These are phyloP conservation scores for Lentinula sp. DNA, from an alignment of 768 basidiomycete genomes.

Conservation along the genomic window DNA sequence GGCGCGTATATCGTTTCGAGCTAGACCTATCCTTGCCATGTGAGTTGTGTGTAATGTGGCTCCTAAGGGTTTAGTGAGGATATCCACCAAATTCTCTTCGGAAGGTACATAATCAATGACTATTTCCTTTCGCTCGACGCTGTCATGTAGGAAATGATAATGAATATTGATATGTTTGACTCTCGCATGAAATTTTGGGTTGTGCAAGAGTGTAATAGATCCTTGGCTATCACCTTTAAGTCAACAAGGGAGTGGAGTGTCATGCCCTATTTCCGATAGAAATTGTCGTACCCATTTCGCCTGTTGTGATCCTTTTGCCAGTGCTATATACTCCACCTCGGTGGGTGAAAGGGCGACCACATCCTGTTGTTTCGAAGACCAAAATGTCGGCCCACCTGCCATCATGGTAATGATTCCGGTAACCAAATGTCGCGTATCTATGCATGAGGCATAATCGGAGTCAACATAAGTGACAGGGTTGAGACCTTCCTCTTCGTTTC, in stretches of 20 bases:
- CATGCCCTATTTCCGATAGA: neutral
- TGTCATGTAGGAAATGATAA: slow-evolving; percentile 23
- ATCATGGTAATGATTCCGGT: neutral
- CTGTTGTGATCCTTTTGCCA: neutral
- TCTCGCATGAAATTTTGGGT: slow-evolving; percentile 19
- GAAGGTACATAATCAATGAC: slow-evolving; percentile 7
- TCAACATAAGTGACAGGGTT: no score
- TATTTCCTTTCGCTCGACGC: slow-evolving; percentile 9
- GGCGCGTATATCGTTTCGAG: no score
- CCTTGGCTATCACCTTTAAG: slow-evolving; percentile 20
- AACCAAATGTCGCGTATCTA: neutral
- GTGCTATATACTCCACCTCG: no score
- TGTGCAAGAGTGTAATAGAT: neutral
- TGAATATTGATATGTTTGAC: slow-evolving; percentile 30
- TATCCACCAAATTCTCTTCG: slow-evolving; percentile 21
- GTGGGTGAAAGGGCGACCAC: neutral
- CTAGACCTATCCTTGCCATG: no score
- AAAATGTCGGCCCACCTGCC: neutral
- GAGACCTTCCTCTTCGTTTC: no score
- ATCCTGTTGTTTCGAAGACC: neutral
- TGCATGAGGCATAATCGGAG: neutral
- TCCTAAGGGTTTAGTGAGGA: neutral
- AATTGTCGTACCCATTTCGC: neutral
- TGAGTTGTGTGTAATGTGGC: no score
- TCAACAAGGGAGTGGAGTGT: neutral